Evolutionary conservation across 1,139 yeast species (phyloP), one percentile per base, ranked within the genome.

Genomic region (Nadsonia starkeyi-henricii): DNA sequence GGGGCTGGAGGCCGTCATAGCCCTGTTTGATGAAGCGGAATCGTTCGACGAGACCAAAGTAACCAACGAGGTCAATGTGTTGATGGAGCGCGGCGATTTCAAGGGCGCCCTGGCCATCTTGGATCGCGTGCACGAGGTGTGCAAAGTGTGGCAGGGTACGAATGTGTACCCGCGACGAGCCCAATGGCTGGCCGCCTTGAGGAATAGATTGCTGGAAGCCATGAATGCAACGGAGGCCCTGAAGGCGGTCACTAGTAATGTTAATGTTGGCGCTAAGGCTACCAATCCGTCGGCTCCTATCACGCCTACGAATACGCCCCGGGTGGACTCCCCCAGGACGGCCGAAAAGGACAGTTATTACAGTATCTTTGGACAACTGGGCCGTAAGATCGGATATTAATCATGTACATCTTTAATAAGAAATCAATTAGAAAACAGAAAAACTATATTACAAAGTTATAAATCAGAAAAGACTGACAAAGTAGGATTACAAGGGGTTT

Each of bases 101-200:
- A 56, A 55, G 5, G 55, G 47, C 2, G 65, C 65, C 1, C 47
- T 52, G 23, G 50, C 47, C n/a, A 50, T 45, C 30, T 51, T 62
- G 12, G 59, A 55, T 28, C 48, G 53, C 2, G 51, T 56, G 1
- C 52, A 51, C 1, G 55, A 55, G 19, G 50, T 62, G n/a, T 50
- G 53, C 20, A 55, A 53, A 36, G 54, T 62, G 18, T 62, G 65
- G 65, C 58, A 60, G 43, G 65, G 65, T 15, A 62, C 66, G 1
- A 45, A 53, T 13, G 49, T 50, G 15, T 58, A 60, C 44, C 45
- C 50, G 1, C 23, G 52, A 8, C 51, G 57, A 21, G 49, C 50
- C 23, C 55, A 55, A 51, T 61, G 60, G 43, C 50, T 61, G 3
- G 51, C 54, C 8, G 51, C 53, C 3, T 53, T 61, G 43, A 50